Percentiles rank a stretch among this genome's conserved stretches.
These are phyloP conservation scores for Kuraishia floccosa DNA, from an alignment of 805 yeast species.

Conservation along the genomic window DNA sequence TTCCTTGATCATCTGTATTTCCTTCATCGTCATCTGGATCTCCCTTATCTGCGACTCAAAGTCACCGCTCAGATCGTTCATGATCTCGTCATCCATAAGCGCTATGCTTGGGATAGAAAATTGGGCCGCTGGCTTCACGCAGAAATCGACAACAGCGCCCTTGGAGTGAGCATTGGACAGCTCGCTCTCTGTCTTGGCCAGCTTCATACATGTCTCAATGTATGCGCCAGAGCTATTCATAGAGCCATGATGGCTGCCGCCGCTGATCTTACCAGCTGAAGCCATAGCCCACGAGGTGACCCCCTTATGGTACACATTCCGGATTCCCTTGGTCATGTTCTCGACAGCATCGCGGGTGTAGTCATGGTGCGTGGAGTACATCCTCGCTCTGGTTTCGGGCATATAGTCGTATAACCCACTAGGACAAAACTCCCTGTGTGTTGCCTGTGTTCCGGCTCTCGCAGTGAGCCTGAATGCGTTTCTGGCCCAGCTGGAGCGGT, in stretches of 20 bases:
- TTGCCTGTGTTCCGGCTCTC: neutral
- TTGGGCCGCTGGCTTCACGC: conserved; percentile 23
- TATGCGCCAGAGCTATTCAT: conserved; percentile 12
- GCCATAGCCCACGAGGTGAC: neutral
- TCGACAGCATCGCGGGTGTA: conserved; percentile 46
- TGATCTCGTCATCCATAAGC: conserved; percentile 31
- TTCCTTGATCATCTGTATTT: conserved; percentile 33
- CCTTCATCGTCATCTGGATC: conserved; percentile 28
- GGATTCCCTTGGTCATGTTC: conserved; percentile 39
- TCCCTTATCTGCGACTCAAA: conserved; percentile 24
- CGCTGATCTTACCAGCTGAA: conserved; percentile 1
- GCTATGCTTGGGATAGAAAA: conserved; percentile 25
- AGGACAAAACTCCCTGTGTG: neutral
- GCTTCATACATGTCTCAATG: conserved; percentile 17
- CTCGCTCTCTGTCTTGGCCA: conserved; percentile 22
- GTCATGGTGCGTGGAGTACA: conserved; percentile 22
- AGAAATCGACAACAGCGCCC: conserved; percentile 54
- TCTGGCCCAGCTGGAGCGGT: neutral
- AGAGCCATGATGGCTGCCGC: conserved; percentile 8
- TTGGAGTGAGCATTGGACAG: conserved; percentile 9
- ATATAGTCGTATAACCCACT: neutral
- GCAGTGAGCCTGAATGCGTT: neutral
- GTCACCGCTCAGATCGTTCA: conserved; percentile 24
- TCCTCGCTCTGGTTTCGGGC: conserved; percentile 9
- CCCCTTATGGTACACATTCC: conserved; percentile 18